A percentile compares a stretch with the other conserved stretches of the same genome.
Conservation (phyloP, 73 alveolate genomes). For the Blepharisma japonicum region DNA sequence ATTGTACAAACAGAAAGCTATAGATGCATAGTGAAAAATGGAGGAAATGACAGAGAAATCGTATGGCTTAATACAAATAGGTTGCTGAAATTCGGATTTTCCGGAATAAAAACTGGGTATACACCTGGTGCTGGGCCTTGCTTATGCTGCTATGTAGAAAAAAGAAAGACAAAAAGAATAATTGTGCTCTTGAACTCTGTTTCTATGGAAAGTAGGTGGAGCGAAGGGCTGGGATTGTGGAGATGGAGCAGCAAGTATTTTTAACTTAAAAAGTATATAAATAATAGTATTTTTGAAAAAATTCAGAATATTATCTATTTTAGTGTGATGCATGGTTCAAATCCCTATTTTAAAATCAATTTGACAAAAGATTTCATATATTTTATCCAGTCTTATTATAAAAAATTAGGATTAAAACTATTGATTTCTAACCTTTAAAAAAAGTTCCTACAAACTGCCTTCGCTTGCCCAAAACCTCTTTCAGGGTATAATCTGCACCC, state of each 20-base stretch:
- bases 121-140: conserved; percentile 92
- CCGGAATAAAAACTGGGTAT: conserved; percentile 81
- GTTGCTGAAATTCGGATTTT: conserved; percentile 49
- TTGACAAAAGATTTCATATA: too few relatives aligned
- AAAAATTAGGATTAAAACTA: too few relatives aligned
- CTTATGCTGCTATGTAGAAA: conserved; percentile 30
- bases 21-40: conserved; percentile 34
- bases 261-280: too few relatives aligned
- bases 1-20: conserved; percentile 41
- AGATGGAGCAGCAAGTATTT: conserved; percentile 32
- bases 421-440: too few relatives aligned
- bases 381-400: too few relatives aligned
- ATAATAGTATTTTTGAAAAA: too few relatives aligned
- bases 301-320: too few relatives aligned
- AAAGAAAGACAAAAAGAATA: conserved; percentile 37
- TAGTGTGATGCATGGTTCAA: too few relatives aligned
- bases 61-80: conserved; percentile 79
- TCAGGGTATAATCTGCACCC: too few relatives aligned
- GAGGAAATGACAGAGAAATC: conserved; percentile 42
- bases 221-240: conserved; percentile 38
- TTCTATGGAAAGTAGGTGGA: conserved; percentile 52
- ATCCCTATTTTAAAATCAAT: too few relatives aligned
- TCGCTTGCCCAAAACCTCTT: too few relatives aligned
- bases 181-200: conserved; percentile 45
- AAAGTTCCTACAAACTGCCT: too few relatives aligned